A percentile compares a stretch with the other conserved stretches of the same genome.
Evolutionary conservation across 305 asterid species (phyloP).

Genomic region (Caryopteris hybrid): DNA sequence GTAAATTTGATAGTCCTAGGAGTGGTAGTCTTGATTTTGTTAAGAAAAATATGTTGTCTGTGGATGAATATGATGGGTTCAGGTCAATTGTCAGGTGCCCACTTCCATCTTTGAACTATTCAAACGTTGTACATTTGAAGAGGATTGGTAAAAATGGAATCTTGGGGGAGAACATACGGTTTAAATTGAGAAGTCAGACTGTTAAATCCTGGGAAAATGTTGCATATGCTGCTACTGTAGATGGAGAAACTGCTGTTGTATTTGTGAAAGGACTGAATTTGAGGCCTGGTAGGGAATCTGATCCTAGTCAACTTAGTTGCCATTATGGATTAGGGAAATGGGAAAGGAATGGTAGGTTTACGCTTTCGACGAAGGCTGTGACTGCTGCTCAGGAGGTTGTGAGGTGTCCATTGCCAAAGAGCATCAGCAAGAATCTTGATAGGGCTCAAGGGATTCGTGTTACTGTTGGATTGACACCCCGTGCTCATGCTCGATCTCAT

Average conservation of each 20-base stretch:
- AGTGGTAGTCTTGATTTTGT: conserved; percentile 16
- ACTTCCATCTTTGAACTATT: conserved; percentile 45
- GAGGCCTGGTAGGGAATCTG: conserved; percentile 61
- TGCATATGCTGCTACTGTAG: conserved; percentile 61
- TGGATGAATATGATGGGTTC: conserved; percentile 63
- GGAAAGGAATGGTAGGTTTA: conserved; percentile 26
- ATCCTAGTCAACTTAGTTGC: conserved; percentile 59
- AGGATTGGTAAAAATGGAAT: conserved; percentile 29
- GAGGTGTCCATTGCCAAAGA: conserved; percentile 68
- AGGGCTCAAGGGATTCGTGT: conserved; percentile 55
- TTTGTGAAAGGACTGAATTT: conserved; percentile 87
- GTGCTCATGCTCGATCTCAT: conserved; percentile 27
- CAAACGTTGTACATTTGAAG: conserved; percentile 37
- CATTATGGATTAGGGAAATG: conserved; percentile 50
- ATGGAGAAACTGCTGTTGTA: conserved; percentile 65
- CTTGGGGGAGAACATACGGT: conserved; percentile 22
- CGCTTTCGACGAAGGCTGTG: conserved; percentile 48
- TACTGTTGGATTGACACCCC: conserved; percentile 50
- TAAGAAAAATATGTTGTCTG: conserved; percentile 45
- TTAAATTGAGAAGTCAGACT: conserved; percentile 34
- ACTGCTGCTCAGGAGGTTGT: conserved; percentile 91
- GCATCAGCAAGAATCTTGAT: conserved; percentile 33
- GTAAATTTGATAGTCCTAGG: not conserved
- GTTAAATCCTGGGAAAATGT: conserved; percentile 65
- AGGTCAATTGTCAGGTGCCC: conserved; percentile 75